Percentiles rank a stretch among this genome's conserved stretches.
phyloP scores from a whole-genome alignment of 345 rosid genomes.

The Aurinia saxatilis region DNA sequence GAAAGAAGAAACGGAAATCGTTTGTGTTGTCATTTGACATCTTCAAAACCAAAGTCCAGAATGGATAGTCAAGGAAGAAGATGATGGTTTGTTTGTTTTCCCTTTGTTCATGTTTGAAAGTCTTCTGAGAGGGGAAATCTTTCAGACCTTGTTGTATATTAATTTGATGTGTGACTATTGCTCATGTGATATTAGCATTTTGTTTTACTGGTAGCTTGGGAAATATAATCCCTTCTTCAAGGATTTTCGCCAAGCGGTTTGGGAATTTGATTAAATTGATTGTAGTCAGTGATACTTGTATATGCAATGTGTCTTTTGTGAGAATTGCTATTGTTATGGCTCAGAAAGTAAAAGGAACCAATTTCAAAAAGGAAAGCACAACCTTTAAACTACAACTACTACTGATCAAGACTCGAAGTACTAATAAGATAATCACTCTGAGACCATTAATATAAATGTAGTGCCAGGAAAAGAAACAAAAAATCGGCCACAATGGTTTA shows the following conservation, averaged over 20 bases:
- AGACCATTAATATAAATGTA: background rate
- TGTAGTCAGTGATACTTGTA: background rate
- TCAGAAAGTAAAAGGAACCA: background rate
- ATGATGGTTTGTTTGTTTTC: constrained; percentile 5
- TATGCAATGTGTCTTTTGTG: background rate
- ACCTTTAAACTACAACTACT: too few species aligned
- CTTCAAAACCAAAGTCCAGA: background rate
- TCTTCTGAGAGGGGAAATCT: constrained; percentile 11
- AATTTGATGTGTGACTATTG: constrained; percentile 11
- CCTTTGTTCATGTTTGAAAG: background rate
- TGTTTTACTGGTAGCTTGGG: constrained; percentile 7
- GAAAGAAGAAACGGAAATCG: constrained; percentile 2
- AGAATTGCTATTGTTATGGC: background rate
- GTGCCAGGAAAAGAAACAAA: background rate
- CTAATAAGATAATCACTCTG: background rate
- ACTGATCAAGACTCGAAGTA: background rate
- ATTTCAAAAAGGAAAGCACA: too few species aligned
- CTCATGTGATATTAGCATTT: constrained; percentile 2
- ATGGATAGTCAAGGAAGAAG: constrained; percentile 12
- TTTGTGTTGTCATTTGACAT: background rate
- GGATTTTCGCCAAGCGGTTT: background rate
- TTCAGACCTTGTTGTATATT: constrained; percentile 21
- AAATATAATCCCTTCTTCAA: constrained; percentile 2
- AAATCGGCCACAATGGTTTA: background rate
- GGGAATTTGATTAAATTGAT: background rate